phyloP scores from a whole-genome alignment of 257 asterid genomes.

The Leonotis leonurus region DNA sequence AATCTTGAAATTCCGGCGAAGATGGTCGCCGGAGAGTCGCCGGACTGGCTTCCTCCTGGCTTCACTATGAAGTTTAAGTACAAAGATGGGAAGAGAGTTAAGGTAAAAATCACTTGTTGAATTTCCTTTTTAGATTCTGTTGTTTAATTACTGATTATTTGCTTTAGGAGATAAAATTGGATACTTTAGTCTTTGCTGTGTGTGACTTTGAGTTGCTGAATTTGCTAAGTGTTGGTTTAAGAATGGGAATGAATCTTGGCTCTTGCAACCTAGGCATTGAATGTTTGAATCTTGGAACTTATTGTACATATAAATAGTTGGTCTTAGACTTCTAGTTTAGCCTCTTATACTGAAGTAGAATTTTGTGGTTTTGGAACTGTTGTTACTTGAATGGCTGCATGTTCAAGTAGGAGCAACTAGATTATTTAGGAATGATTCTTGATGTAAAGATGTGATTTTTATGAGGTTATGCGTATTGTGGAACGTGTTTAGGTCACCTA shows the following conservation, averaged over 20 bases:
- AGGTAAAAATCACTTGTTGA: constrained; percentile 32
- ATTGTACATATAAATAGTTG: neutral
- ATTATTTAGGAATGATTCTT: neutral
- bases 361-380: no score
- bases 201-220: constrained; percentile 14
- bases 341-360: neutral
- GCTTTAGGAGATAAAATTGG: neutral
- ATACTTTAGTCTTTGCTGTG: neutral
- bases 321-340: no score
- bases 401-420: constrained; percentile 7
- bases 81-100: constrained; percentile 42
- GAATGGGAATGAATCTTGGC: constrained; percentile 9
- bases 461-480: constrained; percentile 2
- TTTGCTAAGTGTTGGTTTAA: neutral
- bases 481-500: no score
- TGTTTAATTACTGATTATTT: neutral
- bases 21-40: constrained; percentile 39
- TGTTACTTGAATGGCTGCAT: constrained; percentile 20
- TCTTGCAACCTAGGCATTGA: neutral
- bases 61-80: constrained; percentile 39
- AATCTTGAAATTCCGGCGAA: constrained; percentile 20
- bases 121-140: neutral
- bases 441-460: neutral
- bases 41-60: constrained; percentile 58
- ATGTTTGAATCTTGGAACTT: neutral